These are phyloP conservation scores for Myriosclerotinia curreyana DNA, from an alignment of 2,329 filamentous ascomycete species.

Conservation along the genomic window DNA sequence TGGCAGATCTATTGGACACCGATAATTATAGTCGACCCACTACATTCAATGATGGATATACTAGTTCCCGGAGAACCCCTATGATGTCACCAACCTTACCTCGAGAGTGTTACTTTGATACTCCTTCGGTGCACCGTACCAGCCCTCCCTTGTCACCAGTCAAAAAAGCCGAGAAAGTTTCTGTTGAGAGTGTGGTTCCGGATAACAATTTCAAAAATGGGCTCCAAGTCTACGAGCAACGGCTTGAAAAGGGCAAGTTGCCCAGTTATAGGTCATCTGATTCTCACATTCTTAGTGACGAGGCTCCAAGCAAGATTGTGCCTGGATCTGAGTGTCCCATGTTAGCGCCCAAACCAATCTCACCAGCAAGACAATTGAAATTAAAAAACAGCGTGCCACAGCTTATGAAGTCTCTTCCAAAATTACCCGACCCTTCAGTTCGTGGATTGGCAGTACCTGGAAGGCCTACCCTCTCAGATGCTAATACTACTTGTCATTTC, in stretches of 20 bases:
- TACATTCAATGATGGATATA: constrained; percentile 9
- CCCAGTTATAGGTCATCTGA: constrained; percentile 15
- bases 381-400: constrained; percentile 40
- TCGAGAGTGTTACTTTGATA: constrained; percentile 20
- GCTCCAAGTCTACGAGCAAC: constrained; percentile 10
- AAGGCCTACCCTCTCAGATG: background rate
- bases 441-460: constrained; percentile 15
- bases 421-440: constrained; percentile 30
- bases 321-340: constrained; percentile 36
- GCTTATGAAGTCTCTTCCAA: constrained; percentile 40
- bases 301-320: constrained; percentile 29
- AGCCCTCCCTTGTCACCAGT: constrained; percentile 22
- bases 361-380: constrained; percentile 38
- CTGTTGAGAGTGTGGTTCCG: background rate
- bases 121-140: constrained; percentile 13
- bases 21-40: constrained; percentile 21
- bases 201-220: background rate
- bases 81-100: constrained; percentile 30
- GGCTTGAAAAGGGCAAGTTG: constrained; percentile 13
- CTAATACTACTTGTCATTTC: constrained; percentile 23
- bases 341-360: constrained; percentile 40
- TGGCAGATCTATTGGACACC: constrained; percentile 24
- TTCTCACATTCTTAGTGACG: constrained; percentile 28
- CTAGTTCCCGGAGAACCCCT: constrained; percentile 23
- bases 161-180: background rate